Evolutionary conservation across 2,329 filamentous ascomycete species (phyloP).

Genomic region (Sporothrix dimorphospora): DNA sequence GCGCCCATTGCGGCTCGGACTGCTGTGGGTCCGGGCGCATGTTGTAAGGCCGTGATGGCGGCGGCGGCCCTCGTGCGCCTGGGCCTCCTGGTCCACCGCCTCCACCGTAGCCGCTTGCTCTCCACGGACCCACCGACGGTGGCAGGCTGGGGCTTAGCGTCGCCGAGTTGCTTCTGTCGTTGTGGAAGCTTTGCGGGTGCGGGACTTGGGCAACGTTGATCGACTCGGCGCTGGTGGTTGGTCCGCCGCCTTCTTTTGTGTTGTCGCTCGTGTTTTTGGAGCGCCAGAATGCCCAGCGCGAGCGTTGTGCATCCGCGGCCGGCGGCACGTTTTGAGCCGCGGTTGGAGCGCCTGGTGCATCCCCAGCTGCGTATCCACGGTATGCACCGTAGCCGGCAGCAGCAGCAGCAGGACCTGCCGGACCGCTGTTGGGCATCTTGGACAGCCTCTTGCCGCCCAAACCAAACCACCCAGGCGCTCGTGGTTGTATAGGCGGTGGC

Average conservation of each 20-base stretch:
- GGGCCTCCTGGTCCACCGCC: background rate
- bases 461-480: conserved; percentile 13
- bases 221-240: background rate
- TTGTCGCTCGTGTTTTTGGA: background rate
- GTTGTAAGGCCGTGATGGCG: background rate
- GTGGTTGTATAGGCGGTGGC: conserved; percentile 4
- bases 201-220: background rate
- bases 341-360: background rate
- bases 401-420: background rate
- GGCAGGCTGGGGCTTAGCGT: background rate
- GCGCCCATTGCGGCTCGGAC: background rate
- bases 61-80: background rate
- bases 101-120: conserved; percentile 19
- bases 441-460: conserved; percentile 20
- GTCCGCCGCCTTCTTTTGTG: background rate
- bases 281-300: conserved; percentile 22
- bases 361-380: background rate
- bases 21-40: background rate
- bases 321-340: background rate
- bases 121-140: conserved; percentile 11
- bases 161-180: conserved; percentile 4
- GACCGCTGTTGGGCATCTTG: background rate
- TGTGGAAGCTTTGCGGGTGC: background rate
- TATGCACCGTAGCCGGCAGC: background rate
- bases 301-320: background rate